Evolutionary conservation across 148 eudicot species (phyloP).

Genomic region (Cornus controversa): DNA sequence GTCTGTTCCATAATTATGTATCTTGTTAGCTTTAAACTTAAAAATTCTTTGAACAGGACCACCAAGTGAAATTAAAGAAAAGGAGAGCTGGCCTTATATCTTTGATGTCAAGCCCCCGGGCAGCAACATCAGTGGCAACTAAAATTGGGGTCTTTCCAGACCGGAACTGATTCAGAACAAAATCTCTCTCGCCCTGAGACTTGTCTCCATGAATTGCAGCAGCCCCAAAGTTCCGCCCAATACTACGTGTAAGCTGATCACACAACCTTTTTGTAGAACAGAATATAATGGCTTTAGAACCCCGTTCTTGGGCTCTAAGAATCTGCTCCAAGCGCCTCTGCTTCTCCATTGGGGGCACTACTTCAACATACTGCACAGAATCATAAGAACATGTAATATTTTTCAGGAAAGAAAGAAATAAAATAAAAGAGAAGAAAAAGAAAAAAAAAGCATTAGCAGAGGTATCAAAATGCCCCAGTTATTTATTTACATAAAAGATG

Average conservation of each 20-base stretch:
- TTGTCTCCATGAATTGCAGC: slow-evolving; percentile 99
- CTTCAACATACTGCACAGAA: slow-evolving; percentile 72
- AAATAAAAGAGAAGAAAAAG: no score
- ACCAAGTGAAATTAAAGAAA: neutral
- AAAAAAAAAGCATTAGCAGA: no score
- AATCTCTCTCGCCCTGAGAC: slow-evolving; percentile 89
- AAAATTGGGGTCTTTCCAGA: slow-evolving; percentile 74
- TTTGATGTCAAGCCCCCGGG: slow-evolving; percentile 92
- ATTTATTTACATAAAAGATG: neutral
- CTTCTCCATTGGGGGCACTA: slow-evolving; percentile 85
- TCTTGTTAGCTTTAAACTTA: no score
- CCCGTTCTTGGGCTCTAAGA: slow-evolving; percentile 84
- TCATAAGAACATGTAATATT: slow-evolving; percentile 8
- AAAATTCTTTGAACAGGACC: neutral
- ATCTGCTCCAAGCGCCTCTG: slow-evolving; percentile 94
- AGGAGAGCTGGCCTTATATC: slow-evolving; percentile 69
- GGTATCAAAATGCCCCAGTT: no score
- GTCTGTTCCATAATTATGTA: neutral
- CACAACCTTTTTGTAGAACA: slow-evolving; percentile 91
- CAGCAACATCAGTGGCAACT: slow-evolving; percentile 99
- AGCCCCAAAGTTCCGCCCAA: slow-evolving; percentile 81
- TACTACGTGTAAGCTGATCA: slow-evolving; percentile 79
- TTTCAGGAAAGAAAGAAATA: neutral
- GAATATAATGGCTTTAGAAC: slow-evolving; percentile 80
- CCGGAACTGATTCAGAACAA: slow-evolving; percentile 86